phyloP scores from a whole-genome alignment of 2,329 filamentous ascomycete species.

The Sporothrix variecibatus region DNA sequence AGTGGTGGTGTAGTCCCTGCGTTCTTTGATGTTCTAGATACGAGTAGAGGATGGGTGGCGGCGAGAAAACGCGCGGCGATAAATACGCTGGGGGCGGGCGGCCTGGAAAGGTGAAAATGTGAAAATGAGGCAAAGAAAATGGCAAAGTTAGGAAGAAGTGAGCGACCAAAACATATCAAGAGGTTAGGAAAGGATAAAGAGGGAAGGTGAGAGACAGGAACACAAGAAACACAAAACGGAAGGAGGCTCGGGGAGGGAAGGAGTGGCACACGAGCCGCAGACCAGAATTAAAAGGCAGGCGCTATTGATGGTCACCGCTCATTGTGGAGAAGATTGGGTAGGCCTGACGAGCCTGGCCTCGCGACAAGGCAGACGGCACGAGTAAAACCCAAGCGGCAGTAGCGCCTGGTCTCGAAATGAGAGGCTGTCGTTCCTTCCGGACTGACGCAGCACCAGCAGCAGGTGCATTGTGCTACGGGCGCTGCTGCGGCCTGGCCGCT shows the following conservation, averaged over 20 bases:
- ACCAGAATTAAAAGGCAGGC: slow-evolving; percentile 15
- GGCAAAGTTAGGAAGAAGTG: not conserved
- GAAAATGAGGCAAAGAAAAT: not conserved
- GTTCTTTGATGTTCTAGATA: slow-evolving; percentile 8
- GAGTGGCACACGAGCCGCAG: not conserved
- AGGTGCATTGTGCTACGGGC: slow-evolving; percentile 16
- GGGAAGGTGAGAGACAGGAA: not conserved
- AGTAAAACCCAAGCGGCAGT: slow-evolving; percentile 22
- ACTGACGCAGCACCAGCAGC: slow-evolving; percentile 21
- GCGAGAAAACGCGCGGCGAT: not conserved
- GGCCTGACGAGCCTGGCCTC: not conserved
- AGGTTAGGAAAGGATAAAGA: not conserved
- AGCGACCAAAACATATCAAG: not conserved
- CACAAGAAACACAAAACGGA: not conserved
- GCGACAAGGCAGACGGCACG: slow-evolving; percentile 20
- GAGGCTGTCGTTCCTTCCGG: slow-evolving; percentile 18
- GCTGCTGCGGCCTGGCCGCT: slow-evolving; percentile 15
- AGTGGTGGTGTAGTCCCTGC: not conserved
- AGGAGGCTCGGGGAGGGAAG: slow-evolving; percentile 11
- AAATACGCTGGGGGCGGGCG: not conserved
- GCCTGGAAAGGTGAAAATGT: not conserved
- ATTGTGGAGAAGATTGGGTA: slow-evolving; percentile 17
- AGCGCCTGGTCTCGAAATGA: slow-evolving; percentile 23
- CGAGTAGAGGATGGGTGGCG: not conserved
- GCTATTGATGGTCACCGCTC: slow-evolving; percentile 17